Percentiles rank a stretch among this genome's conserved stretches.
These are phyloP conservation scores for Globisporangium sylvaticum DNA, from an alignment of 352 stramenopile species.

Conservation along the genomic window DNA sequence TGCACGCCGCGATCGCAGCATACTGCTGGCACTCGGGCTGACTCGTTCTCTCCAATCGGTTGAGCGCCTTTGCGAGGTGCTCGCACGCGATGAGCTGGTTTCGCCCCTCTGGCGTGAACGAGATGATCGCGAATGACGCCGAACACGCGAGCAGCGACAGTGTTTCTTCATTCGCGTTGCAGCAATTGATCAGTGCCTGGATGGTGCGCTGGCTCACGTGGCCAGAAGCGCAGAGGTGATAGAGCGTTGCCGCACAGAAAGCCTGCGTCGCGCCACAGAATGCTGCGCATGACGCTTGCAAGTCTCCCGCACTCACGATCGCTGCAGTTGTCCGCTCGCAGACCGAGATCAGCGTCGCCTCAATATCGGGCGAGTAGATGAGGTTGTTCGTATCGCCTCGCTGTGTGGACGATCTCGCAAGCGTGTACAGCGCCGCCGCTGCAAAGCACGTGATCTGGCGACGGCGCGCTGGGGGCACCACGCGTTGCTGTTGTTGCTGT, in stretches of 20 bases:
- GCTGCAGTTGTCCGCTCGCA: constrained; percentile 30
- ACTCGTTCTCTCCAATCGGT: constrained; percentile 62
- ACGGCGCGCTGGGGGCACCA: constrained; percentile 24
- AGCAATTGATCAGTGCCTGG: constrained; percentile 60
- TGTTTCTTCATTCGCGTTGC: constrained; percentile 68
- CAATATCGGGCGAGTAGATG: constrained; percentile 37
- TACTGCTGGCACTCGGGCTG: constrained; percentile 80
- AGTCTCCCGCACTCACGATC: constrained; percentile 1
- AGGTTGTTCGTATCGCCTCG: constrained; percentile 46
- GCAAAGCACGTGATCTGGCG: constrained; percentile 45
- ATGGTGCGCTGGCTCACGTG: constrained; percentile 46
- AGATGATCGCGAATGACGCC: constrained; percentile 76
- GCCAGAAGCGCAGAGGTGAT: constrained; percentile 63
- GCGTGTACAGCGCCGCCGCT: constrained; percentile 42
- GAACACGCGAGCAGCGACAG: constrained; percentile 67
- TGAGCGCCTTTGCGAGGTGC: constrained; percentile 61
- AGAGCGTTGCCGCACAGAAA: constrained; percentile 72
- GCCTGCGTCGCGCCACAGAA: constrained; percentile 37
- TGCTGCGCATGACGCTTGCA: background rate
- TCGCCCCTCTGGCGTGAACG: constrained; percentile 59
- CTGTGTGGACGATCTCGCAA: constrained; percentile 50
- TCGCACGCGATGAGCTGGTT: constrained; percentile 40
- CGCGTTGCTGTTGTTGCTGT: constrained; percentile 6
- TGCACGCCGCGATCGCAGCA: constrained; percentile 73
- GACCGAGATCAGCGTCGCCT: constrained; percentile 44